These are phyloP conservation scores for Tetracladium setigerum DNA, from an alignment of 495 filamentous ascomycete genomes.

Conservation along the genomic window DNA sequence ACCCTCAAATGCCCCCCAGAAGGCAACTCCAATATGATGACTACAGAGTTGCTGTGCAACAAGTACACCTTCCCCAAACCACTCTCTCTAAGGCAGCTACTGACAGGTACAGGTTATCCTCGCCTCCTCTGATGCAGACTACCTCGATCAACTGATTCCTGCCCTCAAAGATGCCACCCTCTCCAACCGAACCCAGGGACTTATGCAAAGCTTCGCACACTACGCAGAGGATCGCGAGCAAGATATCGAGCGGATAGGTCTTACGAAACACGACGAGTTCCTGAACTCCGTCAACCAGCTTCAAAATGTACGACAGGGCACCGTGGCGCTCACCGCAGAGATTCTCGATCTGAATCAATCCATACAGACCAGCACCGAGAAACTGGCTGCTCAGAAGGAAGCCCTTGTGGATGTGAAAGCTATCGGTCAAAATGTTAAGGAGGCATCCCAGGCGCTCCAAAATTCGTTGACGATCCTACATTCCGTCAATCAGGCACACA, in stretches of 20 bases:
- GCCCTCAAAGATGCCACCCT: conserved; percentile 83
- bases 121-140: conserved; percentile 84
- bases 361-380: conserved; percentile 93
- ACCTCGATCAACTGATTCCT: conserved; percentile 89
- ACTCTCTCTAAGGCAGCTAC: neutral
- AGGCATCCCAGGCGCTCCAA: conserved; percentile 80
- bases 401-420: conserved; percentile 82
- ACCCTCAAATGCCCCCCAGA: too few relatives aligned
- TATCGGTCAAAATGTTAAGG: conserved; percentile 93
- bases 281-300: conserved; percentile 87
- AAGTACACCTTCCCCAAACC: conserved; percentile 24
- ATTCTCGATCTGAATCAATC: conserved; percentile 88
- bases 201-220: conserved; percentile 68
- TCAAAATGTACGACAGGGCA: conserved; percentile 81
- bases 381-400: conserved; percentile 90
- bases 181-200: conserved; percentile 62
- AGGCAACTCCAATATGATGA: conserved; percentile 44
- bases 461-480: conserved; percentile 89
- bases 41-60: conserved; percentile 44
- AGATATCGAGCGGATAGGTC: conserved; percentile 92
- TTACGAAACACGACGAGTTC: conserved; percentile 95
- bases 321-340: conserved; percentile 78
- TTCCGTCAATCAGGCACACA: conserved; percentile 90
- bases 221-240: conserved; percentile 80
- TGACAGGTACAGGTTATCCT: conserved; percentile 63